These are phyloP conservation scores for Paramecium caudatum DNA, from an alignment of 73 alveolate species.

Conservation along the genomic window DNA sequence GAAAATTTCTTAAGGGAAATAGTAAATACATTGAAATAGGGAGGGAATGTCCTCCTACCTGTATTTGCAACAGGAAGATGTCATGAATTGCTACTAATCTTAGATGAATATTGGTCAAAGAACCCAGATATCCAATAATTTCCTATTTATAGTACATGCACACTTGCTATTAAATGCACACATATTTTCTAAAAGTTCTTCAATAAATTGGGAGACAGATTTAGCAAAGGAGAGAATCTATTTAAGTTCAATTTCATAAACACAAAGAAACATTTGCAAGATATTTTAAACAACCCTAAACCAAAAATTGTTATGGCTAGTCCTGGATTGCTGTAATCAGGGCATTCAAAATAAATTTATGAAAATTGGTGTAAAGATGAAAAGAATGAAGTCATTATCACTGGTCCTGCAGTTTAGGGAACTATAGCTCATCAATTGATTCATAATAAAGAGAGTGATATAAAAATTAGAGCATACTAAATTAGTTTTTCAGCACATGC, in stretches of 20 bases:
- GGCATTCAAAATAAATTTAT: slow-evolving; percentile 92
- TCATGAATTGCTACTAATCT: slow-evolving; percentile 94
- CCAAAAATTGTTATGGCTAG: slow-evolving; percentile 92
- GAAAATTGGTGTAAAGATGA: slow-evolving; percentile 94
- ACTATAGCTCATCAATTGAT: slow-evolving; percentile 95
- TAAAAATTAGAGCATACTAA: slow-evolving; percentile 93
- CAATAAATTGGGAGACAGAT: slow-evolving; percentile 95
- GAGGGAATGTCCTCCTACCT: slow-evolving; percentile 99
- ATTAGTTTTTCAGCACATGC: slow-evolving; percentile 98
- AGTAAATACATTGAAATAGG: slow-evolving; percentile 95
- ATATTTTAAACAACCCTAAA: slow-evolving; percentile 38
- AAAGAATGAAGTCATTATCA: slow-evolving; percentile 92
- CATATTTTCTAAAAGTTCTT: slow-evolving; percentile 95
- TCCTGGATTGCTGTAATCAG: slow-evolving; percentile 98
- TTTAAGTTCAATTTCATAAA: slow-evolving; percentile 82
- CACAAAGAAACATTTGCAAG: slow-evolving; percentile 64
- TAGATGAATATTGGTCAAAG: slow-evolving; percentile 98
- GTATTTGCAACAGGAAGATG: slow-evolving; percentile 99
- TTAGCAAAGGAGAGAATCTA: slow-evolving; percentile 91
- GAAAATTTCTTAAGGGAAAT: slow-evolving; percentile 94
- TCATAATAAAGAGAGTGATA: slow-evolving; percentile 72
- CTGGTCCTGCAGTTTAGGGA: slow-evolving; percentile 98
- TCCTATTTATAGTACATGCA: slow-evolving; percentile 95
- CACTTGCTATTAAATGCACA: slow-evolving; percentile 95
- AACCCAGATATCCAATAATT: slow-evolving; percentile 85